Percentiles rank a stretch among this genome's conserved stretches.
These are phyloP conservation scores for Farysia itapuensis DNA, from an alignment of 1,284 basidiomycete genomes.

Conservation along the genomic window DNA sequence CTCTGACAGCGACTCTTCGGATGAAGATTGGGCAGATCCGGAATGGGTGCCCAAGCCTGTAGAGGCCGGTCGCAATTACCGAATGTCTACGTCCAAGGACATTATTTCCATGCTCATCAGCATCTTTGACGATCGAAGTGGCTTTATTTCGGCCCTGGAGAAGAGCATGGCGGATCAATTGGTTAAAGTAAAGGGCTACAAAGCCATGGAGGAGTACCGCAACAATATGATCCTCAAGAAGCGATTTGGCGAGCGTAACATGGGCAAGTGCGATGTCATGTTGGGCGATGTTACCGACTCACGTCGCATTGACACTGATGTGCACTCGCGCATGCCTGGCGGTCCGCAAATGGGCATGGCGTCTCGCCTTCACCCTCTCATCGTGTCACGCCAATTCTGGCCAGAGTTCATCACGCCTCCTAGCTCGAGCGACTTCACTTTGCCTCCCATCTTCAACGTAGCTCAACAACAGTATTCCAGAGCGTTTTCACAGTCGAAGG, in stretches of 20 bases:
- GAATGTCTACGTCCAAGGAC: constrained; percentile 48
- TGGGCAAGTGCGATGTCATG: constrained; percentile 58
- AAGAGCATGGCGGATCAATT: constrained; percentile 53
- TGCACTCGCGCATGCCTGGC: constrained; percentile 12
- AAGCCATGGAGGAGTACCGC: constrained; percentile 46
- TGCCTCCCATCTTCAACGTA: constrained; percentile 36
- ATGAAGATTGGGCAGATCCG: constrained; percentile 34
- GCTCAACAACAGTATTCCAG: constrained; percentile 37
- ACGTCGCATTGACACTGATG: constrained; percentile 28
- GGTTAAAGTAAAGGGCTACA: constrained; percentile 46
- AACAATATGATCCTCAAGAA: constrained; percentile 57
- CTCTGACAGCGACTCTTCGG: constrained; percentile 29
- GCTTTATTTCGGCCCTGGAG: constrained; percentile 55
- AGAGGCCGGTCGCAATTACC: constrained; percentile 47
- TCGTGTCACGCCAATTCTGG: constrained; percentile 57
- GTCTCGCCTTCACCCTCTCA: constrained; percentile 41
- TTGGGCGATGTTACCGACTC: constrained; percentile 52
- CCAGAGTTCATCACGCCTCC: constrained; percentile 32
- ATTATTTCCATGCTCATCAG: constrained; percentile 55
- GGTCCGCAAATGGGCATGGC: constrained; percentile 26
- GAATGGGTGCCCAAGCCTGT: constrained; percentile 47
- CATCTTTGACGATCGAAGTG: constrained; percentile 56
- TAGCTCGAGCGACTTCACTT: constrained; percentile 16
- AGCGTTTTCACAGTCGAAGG: constrained; percentile 14
- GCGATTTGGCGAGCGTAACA: constrained; percentile 50